A percentile compares a stretch with the other conserved stretches of the same genome.
phyloP scores from a whole-genome alignment of 139 green algal species.

The Tetradesmus lagerheimii region DNA sequence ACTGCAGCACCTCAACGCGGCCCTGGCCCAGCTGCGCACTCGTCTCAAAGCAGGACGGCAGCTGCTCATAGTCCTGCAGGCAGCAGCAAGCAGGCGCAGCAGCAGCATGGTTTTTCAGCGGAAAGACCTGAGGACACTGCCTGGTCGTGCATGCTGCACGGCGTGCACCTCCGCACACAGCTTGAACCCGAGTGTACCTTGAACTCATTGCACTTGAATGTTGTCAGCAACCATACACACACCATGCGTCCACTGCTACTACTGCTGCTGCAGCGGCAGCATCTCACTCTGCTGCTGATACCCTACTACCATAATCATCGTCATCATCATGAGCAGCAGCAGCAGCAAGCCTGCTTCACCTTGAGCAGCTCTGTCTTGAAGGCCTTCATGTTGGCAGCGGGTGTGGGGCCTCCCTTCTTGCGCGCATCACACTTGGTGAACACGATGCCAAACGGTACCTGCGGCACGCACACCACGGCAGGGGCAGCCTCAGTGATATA shows the following conservation, averaged over 20 bases:
- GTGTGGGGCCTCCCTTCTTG: constrained; percentile 46
- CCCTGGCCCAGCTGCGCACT: constrained; percentile 59
- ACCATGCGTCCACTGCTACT: too few species aligned
- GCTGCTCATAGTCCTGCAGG: constrained; percentile 62
- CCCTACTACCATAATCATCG: too few species aligned
- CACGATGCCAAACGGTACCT: constrained; percentile 48
- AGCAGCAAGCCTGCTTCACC: not conserved
- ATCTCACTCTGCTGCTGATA: too few species aligned
- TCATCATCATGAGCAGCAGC: not conserved
- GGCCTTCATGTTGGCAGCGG: constrained; percentile 30
- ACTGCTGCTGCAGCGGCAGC: too few species aligned
- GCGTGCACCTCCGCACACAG: too few species aligned
- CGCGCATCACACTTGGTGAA: constrained; percentile 48
- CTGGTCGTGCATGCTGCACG: too few species aligned
- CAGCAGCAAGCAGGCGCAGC: not conserved
- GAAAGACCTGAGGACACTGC: too few species aligned
- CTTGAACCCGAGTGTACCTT: too few species aligned
- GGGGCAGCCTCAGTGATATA: too few species aligned
- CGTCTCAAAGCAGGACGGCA: constrained; percentile 71
- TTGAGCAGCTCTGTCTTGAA: constrained; percentile 35
- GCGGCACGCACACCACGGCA: not conserved
- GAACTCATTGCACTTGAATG: too few species aligned
- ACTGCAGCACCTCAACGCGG: constrained; percentile 60
- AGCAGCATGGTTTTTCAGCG: not conserved
- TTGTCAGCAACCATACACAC: too few species aligned